Percentiles rank a stretch among this genome's conserved stretches.
These are phyloP conservation scores for Tinospora cordifolia DNA, from an alignment of 164 flowering plant species.

Conservation along the genomic window DNA sequence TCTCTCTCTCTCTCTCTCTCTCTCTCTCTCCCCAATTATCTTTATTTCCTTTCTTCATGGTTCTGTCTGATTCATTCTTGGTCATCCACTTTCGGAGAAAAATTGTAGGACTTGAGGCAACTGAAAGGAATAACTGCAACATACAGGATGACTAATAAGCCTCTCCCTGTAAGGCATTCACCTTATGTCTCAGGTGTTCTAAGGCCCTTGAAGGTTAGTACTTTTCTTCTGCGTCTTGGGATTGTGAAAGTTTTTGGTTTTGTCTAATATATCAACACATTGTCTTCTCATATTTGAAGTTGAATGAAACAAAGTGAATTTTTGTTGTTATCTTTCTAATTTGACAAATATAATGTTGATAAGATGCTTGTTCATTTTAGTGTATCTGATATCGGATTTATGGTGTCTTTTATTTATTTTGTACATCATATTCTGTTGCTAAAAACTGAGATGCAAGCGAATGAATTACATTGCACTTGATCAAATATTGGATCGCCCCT, in stretches of 20 bases:
- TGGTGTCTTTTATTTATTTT: too few relatives aligned
- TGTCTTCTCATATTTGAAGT: not conserved
- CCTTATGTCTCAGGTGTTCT: slow-evolving; percentile 75
- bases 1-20: too few relatives aligned
- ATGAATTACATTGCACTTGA: not conserved
- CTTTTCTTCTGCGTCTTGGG: not conserved
- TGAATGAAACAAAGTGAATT: not conserved
- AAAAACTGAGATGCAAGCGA: too few relatives aligned
- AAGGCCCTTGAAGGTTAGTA: slow-evolving; percentile 71
- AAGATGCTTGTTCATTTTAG: too few relatives aligned
- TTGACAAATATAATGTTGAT: too few relatives aligned
- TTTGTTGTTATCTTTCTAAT: too few relatives aligned
- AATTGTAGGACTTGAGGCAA: slow-evolving; percentile 67
- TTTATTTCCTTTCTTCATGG: not conserved
- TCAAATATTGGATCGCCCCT: not conserved
- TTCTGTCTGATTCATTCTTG: not conserved
- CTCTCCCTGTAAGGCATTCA: slow-evolving; percentile 86
- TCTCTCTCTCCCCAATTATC: not conserved
- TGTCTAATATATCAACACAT: not conserved
- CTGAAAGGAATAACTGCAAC: slow-evolving; percentile 88
- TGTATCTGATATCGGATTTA: too few relatives aligned
- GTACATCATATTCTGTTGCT: not conserved
- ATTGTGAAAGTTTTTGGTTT: not conserved
- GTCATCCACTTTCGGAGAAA: not conserved
- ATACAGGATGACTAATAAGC: slow-evolving; percentile 90